Evolutionary conservation across 805 yeast genomes (phyloP).

Genomic region (Myxozyma lipomycoides): DNA sequence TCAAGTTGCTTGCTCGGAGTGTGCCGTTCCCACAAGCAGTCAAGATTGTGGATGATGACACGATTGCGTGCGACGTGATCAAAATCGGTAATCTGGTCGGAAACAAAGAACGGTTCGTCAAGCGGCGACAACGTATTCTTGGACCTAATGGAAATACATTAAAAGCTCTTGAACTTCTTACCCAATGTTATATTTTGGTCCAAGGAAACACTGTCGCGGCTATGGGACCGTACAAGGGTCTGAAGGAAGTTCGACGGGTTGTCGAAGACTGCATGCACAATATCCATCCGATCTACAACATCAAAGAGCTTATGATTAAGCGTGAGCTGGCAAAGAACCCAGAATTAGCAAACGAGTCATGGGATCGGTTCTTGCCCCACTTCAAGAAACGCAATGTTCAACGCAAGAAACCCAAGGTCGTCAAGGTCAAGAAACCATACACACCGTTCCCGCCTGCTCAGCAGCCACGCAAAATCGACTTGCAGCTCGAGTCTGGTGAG

Average conservation of each 20-base stretch:
- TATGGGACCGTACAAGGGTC: slow-evolving; percentile 94
- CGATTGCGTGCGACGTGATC: slow-evolving; percentile 86
- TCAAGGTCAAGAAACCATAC: slow-evolving; percentile 69
- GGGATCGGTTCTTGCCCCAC: slow-evolving; percentile 94
- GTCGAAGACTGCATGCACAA: slow-evolving; percentile 98
- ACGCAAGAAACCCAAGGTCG: slow-evolving; percentile 77
- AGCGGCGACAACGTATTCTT: slow-evolving; percentile 91
- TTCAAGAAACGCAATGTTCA: slow-evolving; percentile 96
- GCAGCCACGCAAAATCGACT: slow-evolving; percentile 92
- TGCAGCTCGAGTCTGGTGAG: slow-evolving; percentile 97
- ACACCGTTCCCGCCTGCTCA: slow-evolving; percentile 99
- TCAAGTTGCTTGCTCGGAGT: slow-evolving; percentile 88
- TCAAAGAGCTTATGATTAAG: slow-evolving; percentile 95
- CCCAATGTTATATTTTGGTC: slow-evolving; percentile 92
- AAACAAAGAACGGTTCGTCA: slow-evolving; percentile 89
- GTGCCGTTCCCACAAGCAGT: slow-evolving; percentile 97
- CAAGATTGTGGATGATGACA: slow-evolving; percentile 81
- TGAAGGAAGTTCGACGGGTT: slow-evolving; percentile 86
- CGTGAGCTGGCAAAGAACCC: slow-evolving; percentile 93
- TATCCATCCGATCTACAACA: slow-evolving; percentile 95
- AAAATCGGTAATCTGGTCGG: slow-evolving; percentile 87
- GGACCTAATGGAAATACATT: slow-evolving; percentile 97
- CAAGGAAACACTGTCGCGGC: slow-evolving; percentile 97
- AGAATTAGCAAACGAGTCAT: slow-evolving; percentile 90
- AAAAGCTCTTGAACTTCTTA: slow-evolving; percentile 88